Percentiles rank a stretch among this genome's conserved stretches.
These are phyloP conservation scores for Cymbidium sinense DNA, from an alignment of 106 monocot genomes.

Conservation along the genomic window DNA sequence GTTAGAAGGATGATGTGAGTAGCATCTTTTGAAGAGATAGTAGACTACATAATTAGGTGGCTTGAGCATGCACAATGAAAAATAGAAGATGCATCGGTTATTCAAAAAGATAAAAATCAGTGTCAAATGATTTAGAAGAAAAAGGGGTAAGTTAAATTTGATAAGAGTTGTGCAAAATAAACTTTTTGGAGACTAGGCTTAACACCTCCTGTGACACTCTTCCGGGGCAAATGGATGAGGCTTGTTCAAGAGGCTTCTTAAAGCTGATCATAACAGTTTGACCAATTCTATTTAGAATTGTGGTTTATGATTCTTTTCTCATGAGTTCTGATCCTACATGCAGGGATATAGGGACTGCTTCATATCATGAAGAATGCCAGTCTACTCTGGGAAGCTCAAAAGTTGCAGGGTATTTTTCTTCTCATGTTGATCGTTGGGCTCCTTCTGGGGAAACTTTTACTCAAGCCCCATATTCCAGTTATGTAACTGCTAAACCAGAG, in stretches of 20 bases:
- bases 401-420: conserved; percentile 20
- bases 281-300: background rate
- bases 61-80: background rate
- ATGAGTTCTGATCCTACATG: background rate
- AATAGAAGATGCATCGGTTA: background rate
- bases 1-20: background rate
- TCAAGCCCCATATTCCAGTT: conserved; percentile 13
- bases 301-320: background rate
- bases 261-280: background rate
- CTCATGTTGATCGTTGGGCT: conserved; percentile 17
- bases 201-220: background rate
- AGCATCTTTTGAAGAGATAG: background rate
- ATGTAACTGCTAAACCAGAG: conserved; percentile 26
- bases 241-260: background rate
- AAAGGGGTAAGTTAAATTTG: background rate
- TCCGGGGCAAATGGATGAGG: background rate
- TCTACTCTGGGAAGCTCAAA: conserved; percentile 11
- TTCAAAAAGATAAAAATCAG: too few species aligned
- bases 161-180: background rate
- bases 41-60: background rate
- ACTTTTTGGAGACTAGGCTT: background rate
- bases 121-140: background rate
- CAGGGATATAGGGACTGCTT: conserved; percentile 19
- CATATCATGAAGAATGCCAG: conserved; percentile 17
- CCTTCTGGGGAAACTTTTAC: conserved; percentile 27